Base-by-base conservation (phyloP, 352 stramenopile species). In the Globisporangium megalacanthum region DNA sequence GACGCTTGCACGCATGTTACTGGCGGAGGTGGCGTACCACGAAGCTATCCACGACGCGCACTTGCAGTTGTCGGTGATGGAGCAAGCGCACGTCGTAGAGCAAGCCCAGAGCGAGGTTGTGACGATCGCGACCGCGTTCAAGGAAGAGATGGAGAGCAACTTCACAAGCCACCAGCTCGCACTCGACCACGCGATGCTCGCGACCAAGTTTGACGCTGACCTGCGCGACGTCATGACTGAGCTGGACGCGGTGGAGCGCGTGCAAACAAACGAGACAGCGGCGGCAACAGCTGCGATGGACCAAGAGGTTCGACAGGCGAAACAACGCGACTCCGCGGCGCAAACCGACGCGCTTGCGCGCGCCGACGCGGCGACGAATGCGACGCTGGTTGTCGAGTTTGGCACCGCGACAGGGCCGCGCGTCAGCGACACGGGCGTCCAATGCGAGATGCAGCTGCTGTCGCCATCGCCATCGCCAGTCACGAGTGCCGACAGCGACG, bases 21-120 rank as follows among this genome's bases (percentile, higher is more conserved):
- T 91, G 7, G 79, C 79, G 7, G 79, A 79, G 35, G 73, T 91
- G 1, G 81, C 85, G 48, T 88, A 83, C 37, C 77, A 88, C 52
- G 81, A 91, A 56, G 65, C 74, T 1, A 75, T 91, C 29, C 67
- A 79, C 25, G 75, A 87, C 2, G 81, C 81, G 0, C 79, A 88
- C 22, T 49, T 86, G 17, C 77, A 89, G 42, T 37, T 89, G 10
- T 60, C 69, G 0, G 68, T 75, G 55, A 81, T 91, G 66, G 79
- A 88, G 50, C 75, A 86, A 19, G 56, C 69, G 3, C 77, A 82
- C 6, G 60, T 72, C 10, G 36, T 90, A 9, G 74, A 88, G 39
- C 60, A 73, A 41, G 78, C 73, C 0, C 80, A 88, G 54, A 51
- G 64, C 6, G 76, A 88, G 20, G 76, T 75, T 0, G 61, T 89